A percentile compares a stretch with the other conserved stretches of the same genome.
phyloP scores from a whole-genome alignment of 768 basidiomycete genomes.

The Podaxis sp. region DNA sequence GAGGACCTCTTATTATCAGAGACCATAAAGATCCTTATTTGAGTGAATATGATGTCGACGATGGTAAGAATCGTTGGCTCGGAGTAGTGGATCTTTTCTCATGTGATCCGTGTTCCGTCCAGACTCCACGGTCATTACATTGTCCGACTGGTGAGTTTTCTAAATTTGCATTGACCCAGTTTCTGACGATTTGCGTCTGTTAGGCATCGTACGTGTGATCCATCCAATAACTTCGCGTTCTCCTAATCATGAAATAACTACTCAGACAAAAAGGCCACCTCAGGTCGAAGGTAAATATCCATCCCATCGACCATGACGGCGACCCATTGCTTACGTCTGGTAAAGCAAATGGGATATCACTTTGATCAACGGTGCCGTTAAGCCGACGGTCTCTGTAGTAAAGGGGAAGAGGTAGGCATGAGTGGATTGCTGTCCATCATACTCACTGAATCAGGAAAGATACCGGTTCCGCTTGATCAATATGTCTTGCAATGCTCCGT shows the following conservation, averaged over 20 bases:
- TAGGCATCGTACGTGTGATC: background rate
- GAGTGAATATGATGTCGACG: slow-evolving; percentile 34
- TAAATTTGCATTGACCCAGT: slow-evolving; percentile 3
- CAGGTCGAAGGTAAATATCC: background rate
- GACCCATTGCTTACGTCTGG: slow-evolving; percentile 25
- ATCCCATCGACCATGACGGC: slow-evolving; percentile 35
- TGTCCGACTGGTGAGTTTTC: slow-evolving; percentile 12
- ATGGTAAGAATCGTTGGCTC: slow-evolving; percentile 36
- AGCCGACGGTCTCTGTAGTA: background rate
- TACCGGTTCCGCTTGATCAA: slow-evolving; percentile 43
- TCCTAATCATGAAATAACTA: background rate
- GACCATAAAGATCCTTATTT: slow-evolving; percentile 29
- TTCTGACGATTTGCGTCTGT: slow-evolving; percentile 2
- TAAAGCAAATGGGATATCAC: slow-evolving; percentile 4
- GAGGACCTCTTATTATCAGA: slow-evolving; percentile 38
- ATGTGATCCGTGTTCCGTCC: slow-evolving; percentile 21
- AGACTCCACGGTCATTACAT: slow-evolving; percentile 26
- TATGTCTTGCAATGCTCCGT: slow-evolving; percentile 35
- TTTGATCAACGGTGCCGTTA: slow-evolving; percentile 13
- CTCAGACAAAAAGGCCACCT: background rate
- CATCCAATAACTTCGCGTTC: background rate
- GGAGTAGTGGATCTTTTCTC: background rate
- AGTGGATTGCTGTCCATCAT: background rate
- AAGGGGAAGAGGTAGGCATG: background rate
- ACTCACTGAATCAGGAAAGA: slow-evolving; percentile 24